Percentiles rank a stretch among this genome's conserved stretches.
phyloP scores from a whole-genome alignment of 768 basidiomycete genomes.

The Cytidiella melzeri region DNA sequence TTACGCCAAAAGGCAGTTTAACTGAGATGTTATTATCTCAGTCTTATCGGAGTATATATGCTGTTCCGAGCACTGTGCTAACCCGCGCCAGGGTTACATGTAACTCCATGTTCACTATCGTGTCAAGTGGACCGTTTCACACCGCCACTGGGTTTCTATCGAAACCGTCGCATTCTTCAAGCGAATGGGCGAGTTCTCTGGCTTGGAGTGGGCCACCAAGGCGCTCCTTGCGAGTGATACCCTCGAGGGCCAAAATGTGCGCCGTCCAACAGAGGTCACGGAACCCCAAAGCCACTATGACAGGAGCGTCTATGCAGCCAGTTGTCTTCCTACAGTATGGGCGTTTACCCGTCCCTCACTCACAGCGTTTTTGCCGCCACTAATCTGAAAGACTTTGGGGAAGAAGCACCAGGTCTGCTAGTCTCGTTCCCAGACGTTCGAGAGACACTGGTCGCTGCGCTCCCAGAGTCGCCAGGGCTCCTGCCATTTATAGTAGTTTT shows the following conservation, averaged over 20 bases:
- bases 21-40: too few relatives aligned
- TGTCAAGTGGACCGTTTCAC: conserved; percentile 97
- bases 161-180: conserved; percentile 88
- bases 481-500: too few relatives aligned
- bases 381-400: conserved; percentile 81
- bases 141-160: conserved; percentile 87
- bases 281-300: conserved; percentile 76
- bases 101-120: conserved; percentile 12
- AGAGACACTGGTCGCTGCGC: too few relatives aligned
- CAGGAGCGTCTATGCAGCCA: conserved; percentile 82
- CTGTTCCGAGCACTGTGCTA: too few relatives aligned
- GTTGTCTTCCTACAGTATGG: conserved; percentile 30
- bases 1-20: too few relatives aligned
- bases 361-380: neutral
- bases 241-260: conserved; percentile 71
- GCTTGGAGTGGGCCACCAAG: conserved; percentile 61
- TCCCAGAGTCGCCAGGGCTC: too few relatives aligned
- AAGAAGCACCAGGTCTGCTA: conserved; percentile 47
- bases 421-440: too few relatives aligned
- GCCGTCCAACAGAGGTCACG: conserved; percentile 68
- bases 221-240: conserved; percentile 50
- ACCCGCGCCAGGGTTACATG: too few relatives aligned
- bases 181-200: conserved; percentile 76
- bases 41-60: too few relatives aligned
- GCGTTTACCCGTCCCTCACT: neutral